Evolutionary conservation across 2,329 filamentous ascomycete genomes (phyloP).

Genomic region (Diaporthe helianthi): DNA sequence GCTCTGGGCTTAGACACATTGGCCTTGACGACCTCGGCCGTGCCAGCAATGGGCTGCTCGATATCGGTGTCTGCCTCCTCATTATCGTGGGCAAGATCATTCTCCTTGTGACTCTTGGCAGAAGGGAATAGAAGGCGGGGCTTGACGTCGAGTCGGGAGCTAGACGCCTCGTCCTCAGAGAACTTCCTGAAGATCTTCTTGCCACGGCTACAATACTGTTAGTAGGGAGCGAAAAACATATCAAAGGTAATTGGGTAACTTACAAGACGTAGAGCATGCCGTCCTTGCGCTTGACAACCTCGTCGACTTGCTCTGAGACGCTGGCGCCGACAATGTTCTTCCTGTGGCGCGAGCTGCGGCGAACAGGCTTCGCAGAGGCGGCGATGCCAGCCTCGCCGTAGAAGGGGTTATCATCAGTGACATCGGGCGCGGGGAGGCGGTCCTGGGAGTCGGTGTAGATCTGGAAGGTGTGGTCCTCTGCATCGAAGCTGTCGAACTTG

Average conservation of each 20-base stretch:
- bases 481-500: slow-evolving; percentile 63
- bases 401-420: slow-evolving; percentile 76
- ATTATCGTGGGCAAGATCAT: slow-evolving; percentile 47
- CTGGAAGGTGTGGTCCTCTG: slow-evolving; percentile 61
- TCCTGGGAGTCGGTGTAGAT: slow-evolving; percentile 86
- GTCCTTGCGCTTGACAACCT: slow-evolving; percentile 70
- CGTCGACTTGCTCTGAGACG: slow-evolving; percentile 62
- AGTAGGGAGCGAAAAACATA: not conserved
- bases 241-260: slow-evolving; percentile 48
- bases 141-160: slow-evolving; percentile 54
- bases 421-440: slow-evolving; percentile 72
- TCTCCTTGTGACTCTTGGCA: slow-evolving; percentile 51
- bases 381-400: slow-evolving; percentile 54
- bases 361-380: slow-evolving; percentile 52
- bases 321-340: slow-evolving; percentile 64
- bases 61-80: slow-evolving; percentile 68
- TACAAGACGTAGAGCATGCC: slow-evolving; percentile 81
- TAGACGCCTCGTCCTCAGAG: slow-evolving; percentile 48
- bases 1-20: slow-evolving; percentile 38
- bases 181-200: slow-evolving; percentile 81
- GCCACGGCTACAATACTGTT: slow-evolving; percentile 66
- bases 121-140: slow-evolving; percentile 74
- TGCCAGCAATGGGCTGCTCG: slow-evolving; percentile 54
- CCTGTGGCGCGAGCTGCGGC: slow-evolving; percentile 59
- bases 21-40: slow-evolving; percentile 37